Conservation (phyloP, 139 green algal genomes). For the Haematococcus lacustris region DNA sequence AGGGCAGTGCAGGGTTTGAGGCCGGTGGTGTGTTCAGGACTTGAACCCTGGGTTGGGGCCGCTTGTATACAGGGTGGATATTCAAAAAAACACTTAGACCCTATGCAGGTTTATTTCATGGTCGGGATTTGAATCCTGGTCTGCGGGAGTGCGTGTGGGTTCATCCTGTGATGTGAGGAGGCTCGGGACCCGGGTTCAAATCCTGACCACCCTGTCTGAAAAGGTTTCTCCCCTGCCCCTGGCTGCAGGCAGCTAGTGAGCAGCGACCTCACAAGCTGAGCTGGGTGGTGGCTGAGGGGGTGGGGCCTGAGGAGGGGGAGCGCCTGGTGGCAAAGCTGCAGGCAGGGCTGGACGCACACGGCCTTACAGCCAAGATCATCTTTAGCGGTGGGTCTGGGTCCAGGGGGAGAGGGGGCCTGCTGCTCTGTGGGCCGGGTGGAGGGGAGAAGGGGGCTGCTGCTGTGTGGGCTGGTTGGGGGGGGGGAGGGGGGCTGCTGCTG, state of each 20-base stretch:
- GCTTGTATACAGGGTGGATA: neutral
- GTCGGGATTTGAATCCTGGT: neutral
- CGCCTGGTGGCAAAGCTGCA: constrained; percentile 14
- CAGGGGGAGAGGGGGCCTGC: neutral
- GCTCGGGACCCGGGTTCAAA: neutral
- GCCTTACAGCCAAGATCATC: constrained; percentile 61
- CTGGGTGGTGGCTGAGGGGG: constrained; percentile 54
- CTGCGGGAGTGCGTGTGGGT: neutral
- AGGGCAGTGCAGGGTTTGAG: too few relatives aligned
- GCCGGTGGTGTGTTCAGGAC: too few relatives aligned
- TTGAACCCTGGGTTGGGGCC: neutral
- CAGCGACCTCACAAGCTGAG: constrained; percentile 88
- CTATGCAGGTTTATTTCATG: neutral
- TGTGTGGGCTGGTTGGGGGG: neutral
- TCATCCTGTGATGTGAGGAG: neutral
- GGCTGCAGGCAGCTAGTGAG: constrained; percentile 58
- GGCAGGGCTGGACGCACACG: neutral
- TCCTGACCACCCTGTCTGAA: neutral
- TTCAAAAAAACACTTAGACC: neutral
- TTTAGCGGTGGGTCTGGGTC: constrained; percentile 52
- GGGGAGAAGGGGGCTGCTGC: neutral
- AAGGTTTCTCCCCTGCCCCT: neutral
- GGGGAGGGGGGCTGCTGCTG: neutral
- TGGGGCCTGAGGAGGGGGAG: constrained; percentile 38
- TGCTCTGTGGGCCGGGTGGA: neutral